A percentile compares a stretch with the other conserved stretches of the same genome.
Conservation (phyloP, 768 basidiomycete species). For the Mycena epipterygia region DNA sequence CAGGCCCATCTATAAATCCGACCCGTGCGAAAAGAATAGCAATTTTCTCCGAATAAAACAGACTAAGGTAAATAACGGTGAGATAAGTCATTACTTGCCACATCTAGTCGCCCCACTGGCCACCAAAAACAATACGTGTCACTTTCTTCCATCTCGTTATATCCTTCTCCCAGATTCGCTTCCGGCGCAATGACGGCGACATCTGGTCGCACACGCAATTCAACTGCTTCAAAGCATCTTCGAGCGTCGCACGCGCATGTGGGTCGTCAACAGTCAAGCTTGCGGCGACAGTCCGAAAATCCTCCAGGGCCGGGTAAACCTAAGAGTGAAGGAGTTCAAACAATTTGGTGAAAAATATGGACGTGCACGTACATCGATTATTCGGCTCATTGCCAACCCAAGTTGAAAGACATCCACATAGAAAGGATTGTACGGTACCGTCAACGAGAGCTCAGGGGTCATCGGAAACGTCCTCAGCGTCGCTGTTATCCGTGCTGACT, state of each 20-base stretch:
- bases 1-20: constrained; percentile 1
- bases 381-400: constrained; percentile 13
- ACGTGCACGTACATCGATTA: constrained; percentile 8
- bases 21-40: constrained; percentile 3
- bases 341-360: constrained; percentile 12
- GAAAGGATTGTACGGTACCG: constrained; percentile 17
- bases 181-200: constrained; percentile 20
- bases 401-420: constrained; percentile 15
- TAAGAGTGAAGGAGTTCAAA: constrained; percentile 7
- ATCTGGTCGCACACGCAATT: constrained; percentile 18
- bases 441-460: constrained; percentile 13
- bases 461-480: constrained; percentile 16
- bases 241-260: constrained; percentile 18
- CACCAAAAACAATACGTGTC: constrained; percentile 23
- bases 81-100: constrained; percentile 3
- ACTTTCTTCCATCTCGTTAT: constrained; percentile 18
- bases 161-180: constrained; percentile 21
- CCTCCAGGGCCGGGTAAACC: constrained; percentile 17
- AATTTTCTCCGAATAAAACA: constrained; percentile 7
- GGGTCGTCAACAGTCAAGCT: constrained; percentile 18
- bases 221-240: constrained; percentile 12
- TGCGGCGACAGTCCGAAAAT: constrained; percentile 19
- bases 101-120: constrained; percentile 13
- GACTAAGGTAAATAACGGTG: constrained; percentile 9
- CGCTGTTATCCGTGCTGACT: constrained; percentile 1